Base-by-base conservation (phyloP, 1,139 yeast genomes). In the Sugiyamaella novakii region DNA sequence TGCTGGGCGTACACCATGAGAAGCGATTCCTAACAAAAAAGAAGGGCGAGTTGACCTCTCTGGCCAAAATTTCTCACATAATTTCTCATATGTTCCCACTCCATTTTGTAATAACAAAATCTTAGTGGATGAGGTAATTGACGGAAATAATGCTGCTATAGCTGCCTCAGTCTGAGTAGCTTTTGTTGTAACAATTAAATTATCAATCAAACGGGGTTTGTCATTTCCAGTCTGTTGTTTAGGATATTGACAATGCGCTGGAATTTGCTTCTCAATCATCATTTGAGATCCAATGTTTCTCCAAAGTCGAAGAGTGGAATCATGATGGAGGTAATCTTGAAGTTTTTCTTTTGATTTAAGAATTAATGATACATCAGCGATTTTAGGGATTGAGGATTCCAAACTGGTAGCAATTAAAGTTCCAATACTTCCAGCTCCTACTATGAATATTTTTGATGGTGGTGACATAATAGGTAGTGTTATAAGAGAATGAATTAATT, bases 91-190 rank as follows among this genome's bases (percentile, higher is more conserved):
- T 38, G 80, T 74, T 1, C 95, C 95, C 75, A 82, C 73, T 2
- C 94, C 95, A 61, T 87, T 86, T 58, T 89, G 95, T 4, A 89
- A 61, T n/a, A 91, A 67, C 37, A 89, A 58, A 2, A 89, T 66
- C 50, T 79, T 81, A 1, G 91, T 76, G 2, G 67, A 56, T 4
- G 68, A 56, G 17, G 65, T 57, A 38, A 81, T 71, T 37, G 72
- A 66, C 2, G 70, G 69, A 22, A 71, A 56, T 54, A 79, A 75
- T 24, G 74, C 74, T 33, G 61, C 56, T 17, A 86, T 55, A 1
- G 85, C 85, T 3, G 60, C 51, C 12, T 67, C 67, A 0, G 80
- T 74, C 34, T 77, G 83, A 56, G 80, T 77, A 0, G 87, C 76
- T 64, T 86, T 87, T 7, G 92, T 84, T 25, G 83, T 68, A 12